phyloP scores from a whole-genome alignment of 257 asterid species.

The Vinca minor region DNA sequence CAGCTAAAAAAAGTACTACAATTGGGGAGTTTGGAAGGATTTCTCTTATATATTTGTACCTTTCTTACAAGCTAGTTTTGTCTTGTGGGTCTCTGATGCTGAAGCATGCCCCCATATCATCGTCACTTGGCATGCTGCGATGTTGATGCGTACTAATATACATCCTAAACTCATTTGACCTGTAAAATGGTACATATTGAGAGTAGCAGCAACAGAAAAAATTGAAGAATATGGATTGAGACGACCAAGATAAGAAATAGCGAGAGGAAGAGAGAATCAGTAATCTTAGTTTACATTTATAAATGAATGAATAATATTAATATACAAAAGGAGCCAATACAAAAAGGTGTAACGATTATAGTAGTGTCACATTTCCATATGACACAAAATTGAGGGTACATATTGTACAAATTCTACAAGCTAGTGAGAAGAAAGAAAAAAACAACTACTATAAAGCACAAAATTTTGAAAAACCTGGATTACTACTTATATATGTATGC shows the following conservation, averaged over 20 bases:
- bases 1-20: constrained; percentile 5
- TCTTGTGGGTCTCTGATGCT: constrained; percentile 13
- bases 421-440: constrained; percentile 2
- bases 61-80: constrained; percentile 6
- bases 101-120: background rate
- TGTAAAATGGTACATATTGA: constrained; percentile 2
- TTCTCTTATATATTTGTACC: background rate
- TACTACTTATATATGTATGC: constrained; percentile 13
- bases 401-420: constrained; percentile 15
- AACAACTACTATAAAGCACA: constrained; percentile 12
- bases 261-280: background rate
- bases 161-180: constrained; percentile 1
- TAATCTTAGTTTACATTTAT: background rate
- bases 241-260: constrained; percentile 5
- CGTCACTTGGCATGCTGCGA: constrained; percentile 11
- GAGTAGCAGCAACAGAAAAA: background rate
- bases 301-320: constrained; percentile 11
- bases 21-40: too few species aligned
- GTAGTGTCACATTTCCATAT: too few species aligned
- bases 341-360: constrained; percentile 1
- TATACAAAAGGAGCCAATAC: constrained; percentile 14
- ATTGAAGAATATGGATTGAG: constrained; percentile 2
- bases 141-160: constrained; percentile 11
- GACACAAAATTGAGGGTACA: constrained; percentile 13
- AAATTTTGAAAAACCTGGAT: constrained; percentile 16